Conservation (phyloP, 148 eudicot species). For the Oxyria digyna region DNA sequence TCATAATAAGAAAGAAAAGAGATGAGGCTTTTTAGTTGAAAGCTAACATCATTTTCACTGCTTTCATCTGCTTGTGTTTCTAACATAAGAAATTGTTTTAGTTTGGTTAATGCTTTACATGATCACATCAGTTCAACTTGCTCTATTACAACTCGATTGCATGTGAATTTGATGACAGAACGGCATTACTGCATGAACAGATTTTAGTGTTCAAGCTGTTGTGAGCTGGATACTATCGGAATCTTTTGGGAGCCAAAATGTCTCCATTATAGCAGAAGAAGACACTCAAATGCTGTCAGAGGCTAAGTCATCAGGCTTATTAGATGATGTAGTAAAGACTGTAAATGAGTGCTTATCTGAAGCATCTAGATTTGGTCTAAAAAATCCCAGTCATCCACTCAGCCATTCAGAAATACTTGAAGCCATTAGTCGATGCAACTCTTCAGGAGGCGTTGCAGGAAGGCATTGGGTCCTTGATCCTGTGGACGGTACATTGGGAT, state of each 20-base stretch:
- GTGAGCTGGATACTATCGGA: constrained; percentile 72
- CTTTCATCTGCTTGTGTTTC: background rate
- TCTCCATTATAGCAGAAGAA: constrained; percentile 93
- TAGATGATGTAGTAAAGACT: constrained; percentile 50
- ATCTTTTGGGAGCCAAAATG: constrained; percentile 47
- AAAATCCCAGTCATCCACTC: constrained; percentile 35
- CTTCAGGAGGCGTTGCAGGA: constrained; percentile 63
- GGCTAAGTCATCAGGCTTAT: constrained; percentile 37
- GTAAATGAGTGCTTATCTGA: constrained; percentile 66
- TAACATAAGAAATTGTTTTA: background rate
- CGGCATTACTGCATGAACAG: constrained; percentile 48
- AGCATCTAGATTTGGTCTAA: constrained; percentile 61
- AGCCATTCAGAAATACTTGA: constrained; percentile 42
- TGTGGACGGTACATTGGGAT: constrained; percentile 91
- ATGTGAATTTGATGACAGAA: constrained; percentile 28
- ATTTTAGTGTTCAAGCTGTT: constrained; percentile 92
- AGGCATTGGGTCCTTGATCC: constrained; percentile 96
- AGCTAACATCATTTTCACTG: background rate
- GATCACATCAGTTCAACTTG: constrained; percentile 11
- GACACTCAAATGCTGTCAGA: constrained; percentile 58
- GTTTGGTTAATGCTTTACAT: background rate
- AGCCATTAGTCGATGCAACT: constrained; percentile 71
- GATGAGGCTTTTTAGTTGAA: background rate
- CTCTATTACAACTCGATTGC: constrained; percentile 15
- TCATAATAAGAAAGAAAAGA: background rate